A percentile compares a stretch with the other conserved stretches of the same genome.
phyloP scores from a whole-genome alignment of 1,139 yeast species.

The Diutina ranongensis region DNA sequence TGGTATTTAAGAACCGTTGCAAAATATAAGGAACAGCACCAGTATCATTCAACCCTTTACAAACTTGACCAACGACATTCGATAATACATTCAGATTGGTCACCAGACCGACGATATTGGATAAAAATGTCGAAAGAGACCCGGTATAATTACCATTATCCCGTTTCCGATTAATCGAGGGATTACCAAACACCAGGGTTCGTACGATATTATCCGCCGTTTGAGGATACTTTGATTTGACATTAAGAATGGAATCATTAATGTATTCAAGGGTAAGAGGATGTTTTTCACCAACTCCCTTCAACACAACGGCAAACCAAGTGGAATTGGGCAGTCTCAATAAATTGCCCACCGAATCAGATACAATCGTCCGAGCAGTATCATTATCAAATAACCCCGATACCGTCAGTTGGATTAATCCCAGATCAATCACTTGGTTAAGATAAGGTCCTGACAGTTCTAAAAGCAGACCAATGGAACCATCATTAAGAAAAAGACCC shows the following conservation, averaged over 20 bases:
- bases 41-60: conserved; percentile 23
- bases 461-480: neutral
- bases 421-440: neutral
- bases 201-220: conserved; percentile 9
- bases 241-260: conserved; percentile 7
- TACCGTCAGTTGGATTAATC: neutral
- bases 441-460: neutral
- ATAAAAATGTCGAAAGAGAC: conserved; percentile 22
- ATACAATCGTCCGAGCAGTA: conserved; percentile 5
- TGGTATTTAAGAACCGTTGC: conserved; percentile 14
- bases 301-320: conserved; percentile 7
- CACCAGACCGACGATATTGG: conserved; percentile 21
- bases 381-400: neutral
- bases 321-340: conserved; percentile 7
- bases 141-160: conserved; percentile 16
- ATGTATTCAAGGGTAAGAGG: conserved; percentile 16
- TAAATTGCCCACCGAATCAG: conserved; percentile 11
- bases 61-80: conserved; percentile 16
- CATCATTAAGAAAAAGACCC: neutral
- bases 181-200: conserved; percentile 9
- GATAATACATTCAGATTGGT: conserved; percentile 17
- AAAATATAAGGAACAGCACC: conserved; percentile 20
- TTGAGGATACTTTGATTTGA: neutral
- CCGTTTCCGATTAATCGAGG: neutral
- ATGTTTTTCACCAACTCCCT: conserved; percentile 13